Evolutionary conservation across 768 basidiomycete species (phyloP).

Genomic region (Tylopilus rubrobrunneus): DNA sequence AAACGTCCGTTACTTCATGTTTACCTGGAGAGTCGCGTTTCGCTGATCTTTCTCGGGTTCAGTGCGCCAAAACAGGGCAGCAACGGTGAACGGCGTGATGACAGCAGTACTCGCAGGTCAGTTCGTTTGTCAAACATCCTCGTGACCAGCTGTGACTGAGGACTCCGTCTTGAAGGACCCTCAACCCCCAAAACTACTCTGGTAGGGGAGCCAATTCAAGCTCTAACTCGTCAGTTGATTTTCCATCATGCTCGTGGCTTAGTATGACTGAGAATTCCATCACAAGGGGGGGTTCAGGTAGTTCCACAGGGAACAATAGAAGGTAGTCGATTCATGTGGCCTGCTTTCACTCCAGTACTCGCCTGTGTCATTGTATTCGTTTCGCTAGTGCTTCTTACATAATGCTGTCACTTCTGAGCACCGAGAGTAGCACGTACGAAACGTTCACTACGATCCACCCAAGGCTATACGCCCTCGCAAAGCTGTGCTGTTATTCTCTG

Average conservation of each 20-base stretch:
- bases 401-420: no score
- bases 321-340: no score
- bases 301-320: not conserved
- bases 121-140: not conserved
- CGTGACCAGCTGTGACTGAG: not conserved
- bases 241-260: not conserved
- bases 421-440: no score
- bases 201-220: not conserved
- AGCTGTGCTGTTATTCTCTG: no score
- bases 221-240: not conserved
- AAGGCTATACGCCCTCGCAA: no score
- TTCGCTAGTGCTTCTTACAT: not conserved
- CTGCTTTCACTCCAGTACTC: not conserved
- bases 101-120: not conserved
- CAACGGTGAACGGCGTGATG: not conserved
- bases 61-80: not conserved
- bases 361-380: not conserved
- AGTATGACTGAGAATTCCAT: not conserved
- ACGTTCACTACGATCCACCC: no score
- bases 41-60: not conserved
- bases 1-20: conserved; percentile 2
- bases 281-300: not conserved
- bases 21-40: not conserved
- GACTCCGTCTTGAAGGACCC: not conserved
- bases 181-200: not conserved